Base-by-base conservation (phyloP, 2,329 filamentous ascomycete genomes). In the Cyanodermella asteris region DNA sequence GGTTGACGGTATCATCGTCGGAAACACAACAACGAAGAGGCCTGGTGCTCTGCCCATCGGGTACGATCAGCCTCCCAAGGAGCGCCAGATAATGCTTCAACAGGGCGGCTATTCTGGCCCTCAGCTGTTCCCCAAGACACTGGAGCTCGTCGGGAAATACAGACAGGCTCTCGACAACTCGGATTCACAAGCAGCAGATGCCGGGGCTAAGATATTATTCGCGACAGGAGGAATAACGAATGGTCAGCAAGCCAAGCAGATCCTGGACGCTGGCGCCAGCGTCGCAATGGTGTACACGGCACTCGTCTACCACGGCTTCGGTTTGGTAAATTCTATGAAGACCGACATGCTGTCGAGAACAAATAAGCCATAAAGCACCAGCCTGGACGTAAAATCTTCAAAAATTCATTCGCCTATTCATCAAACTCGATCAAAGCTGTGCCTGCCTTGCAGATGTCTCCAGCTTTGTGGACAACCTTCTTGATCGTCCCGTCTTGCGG, bases 1-100 rank as follows among this genome's bases (percentile, higher is more conserved):
- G 5, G 82, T 94, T 2, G 82, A 93, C 38, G 87, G 87, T 15
- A 69, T 97, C 18, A 93, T 97, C 33, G 84, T 97, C 4, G 87
- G 84, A 7, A 97, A 97, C 55, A 97, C 87, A 0, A 97, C 87
- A 3, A 91, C 87, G 51, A 65, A 72, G 35, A 63, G 87, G 21
- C 63, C 71, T 0, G 71, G 69, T 4, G 53, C 82, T 3, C 44
- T 84, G 1, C 73, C 81, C 1, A 51, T 60, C 13, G 70, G 72
- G 14, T 64, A 72, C 34, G 47, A 54, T 17, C 57, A 91, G 14
- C 63, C 71, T 0, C 39, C 54, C 2, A 57, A 63, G 34, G 84
- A 97, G 43, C 59, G 68, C 36, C 50, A 55, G 31, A 60, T 71
- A 82, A 12, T 35, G 23, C 15, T 18, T 3, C 26, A 35, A 27